Evolutionary conservation across 345 rosid species (phyloP).

Genomic region (Excoecaria cochinchinensis): DNA sequence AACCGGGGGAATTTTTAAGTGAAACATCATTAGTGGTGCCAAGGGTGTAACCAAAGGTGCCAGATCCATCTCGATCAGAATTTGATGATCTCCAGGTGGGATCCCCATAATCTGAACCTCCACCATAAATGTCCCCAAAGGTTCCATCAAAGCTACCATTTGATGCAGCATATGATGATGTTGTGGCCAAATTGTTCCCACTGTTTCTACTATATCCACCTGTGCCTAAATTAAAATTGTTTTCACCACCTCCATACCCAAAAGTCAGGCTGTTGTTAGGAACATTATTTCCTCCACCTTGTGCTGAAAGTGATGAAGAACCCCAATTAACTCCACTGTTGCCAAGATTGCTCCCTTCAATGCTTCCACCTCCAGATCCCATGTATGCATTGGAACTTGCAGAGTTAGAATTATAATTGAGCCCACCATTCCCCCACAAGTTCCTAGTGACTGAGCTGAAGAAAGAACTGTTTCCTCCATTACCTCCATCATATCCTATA

Average conservation of each 20-base stretch:
- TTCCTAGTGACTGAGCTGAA: constrained; percentile 66
- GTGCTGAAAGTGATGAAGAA: constrained; percentile 50
- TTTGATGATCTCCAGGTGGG: constrained; percentile 57
- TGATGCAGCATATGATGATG: constrained; percentile 49
- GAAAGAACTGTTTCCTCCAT: constrained; percentile 64
- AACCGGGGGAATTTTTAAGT: constrained; percentile 58
- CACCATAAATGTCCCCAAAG: constrained; percentile 45
- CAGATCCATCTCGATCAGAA: constrained; percentile 50
- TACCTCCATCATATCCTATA: constrained; percentile 60
- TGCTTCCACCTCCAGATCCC: constrained; percentile 50
- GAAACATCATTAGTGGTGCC: constrained; percentile 49
- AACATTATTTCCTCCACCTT: constrained; percentile 49
- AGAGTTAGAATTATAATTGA: constrained; percentile 42
- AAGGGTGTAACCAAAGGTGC: constrained; percentile 50
- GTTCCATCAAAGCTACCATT: constrained; percentile 48
- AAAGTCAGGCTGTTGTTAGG: constrained; percentile 43
- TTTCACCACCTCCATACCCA: constrained; percentile 58
- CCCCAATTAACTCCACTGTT: constrained; percentile 48
- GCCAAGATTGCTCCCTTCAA: constrained; percentile 53
- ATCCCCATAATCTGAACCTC: constrained; percentile 56
- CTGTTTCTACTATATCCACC: constrained; percentile 54
- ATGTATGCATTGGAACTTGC: constrained; percentile 42
- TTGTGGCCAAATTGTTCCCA: constrained; percentile 39
- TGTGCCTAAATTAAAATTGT: constrained; percentile 43
- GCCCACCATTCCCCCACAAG: constrained; percentile 70